Percentiles rank a stretch among this genome's conserved stretches.
Conservation (phyloP, 345 rosid species). For the Euphorbia tirucalli region DNA sequence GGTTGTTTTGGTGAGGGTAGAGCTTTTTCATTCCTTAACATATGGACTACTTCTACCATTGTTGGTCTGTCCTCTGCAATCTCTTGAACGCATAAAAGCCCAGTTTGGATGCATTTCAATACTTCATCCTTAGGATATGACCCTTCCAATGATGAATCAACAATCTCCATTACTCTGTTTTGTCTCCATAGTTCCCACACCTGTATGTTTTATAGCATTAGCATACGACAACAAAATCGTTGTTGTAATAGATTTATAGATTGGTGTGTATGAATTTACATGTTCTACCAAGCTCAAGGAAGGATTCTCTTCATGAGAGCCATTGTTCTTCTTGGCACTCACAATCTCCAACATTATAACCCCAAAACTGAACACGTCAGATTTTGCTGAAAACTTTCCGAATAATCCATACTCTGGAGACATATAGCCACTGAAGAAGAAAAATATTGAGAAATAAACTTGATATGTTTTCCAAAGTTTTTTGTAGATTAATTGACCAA, state of each 20-base stretch:
- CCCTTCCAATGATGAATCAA: constrained; percentile 1
- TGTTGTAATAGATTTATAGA: neutral
- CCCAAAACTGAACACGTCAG: constrained; percentile 15
- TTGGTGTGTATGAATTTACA: neutral
- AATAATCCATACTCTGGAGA: constrained; percentile 13
- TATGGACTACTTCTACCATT: constrained; percentile 7
- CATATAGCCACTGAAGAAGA: constrained; percentile 12
- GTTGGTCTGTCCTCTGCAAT: constrained; percentile 8
- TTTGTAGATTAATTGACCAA: neutral
- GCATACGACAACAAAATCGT: neutral
- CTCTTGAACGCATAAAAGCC: constrained; percentile 12
- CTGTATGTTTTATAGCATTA: constrained; percentile 2
- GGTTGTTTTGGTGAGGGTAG: constrained; percentile 5
- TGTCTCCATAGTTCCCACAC: constrained; percentile 20
- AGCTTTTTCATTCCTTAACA: neutral
- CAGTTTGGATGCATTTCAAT: constrained; percentile 17
- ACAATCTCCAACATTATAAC: constrained; percentile 6
- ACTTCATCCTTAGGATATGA: neutral
- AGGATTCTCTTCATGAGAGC: neutral
- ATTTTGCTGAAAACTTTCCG: constrained; percentile 7
- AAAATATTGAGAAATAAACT: neutral
- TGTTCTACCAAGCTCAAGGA: neutral
- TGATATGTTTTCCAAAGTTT: neutral
- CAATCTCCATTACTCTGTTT: constrained; percentile 4
- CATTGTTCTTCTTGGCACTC: constrained; percentile 9